Base-by-base conservation (phyloP, 2,329 filamentous ascomycete species). In the Arthroderma sp. region DNA sequence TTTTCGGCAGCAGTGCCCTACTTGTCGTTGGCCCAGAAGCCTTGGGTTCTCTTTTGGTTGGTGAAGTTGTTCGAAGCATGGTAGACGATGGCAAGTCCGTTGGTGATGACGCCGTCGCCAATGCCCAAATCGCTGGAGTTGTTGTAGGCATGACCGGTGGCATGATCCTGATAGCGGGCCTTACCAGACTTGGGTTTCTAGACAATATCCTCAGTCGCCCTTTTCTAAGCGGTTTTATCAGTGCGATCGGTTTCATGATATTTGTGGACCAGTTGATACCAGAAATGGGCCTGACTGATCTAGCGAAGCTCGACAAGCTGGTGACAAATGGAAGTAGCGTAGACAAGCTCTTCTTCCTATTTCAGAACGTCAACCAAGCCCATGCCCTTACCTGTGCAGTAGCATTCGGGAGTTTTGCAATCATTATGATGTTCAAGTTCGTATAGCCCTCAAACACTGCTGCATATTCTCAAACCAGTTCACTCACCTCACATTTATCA, bases 1-100 rank as follows among this genome's bases (percentile, higher is more conserved):
- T 96, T 7, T 73, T 98, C 3, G 91, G 91, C 11, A 94, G 85
- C 48, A 93, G 85, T 52, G 86, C 91, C 1, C 83, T 88, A 56
- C 87, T 98, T 81, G 77, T 96, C 3, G 85, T 96, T 4, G 91
- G 91, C 0, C 91, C 91, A 0, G 91, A 98, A 67, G 91, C 91
- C 1, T 86, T 91, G 3, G 91, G 89, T 0, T 94, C 87, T 11
- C 73, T 98, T 6, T 74, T 98, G 1, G 83, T 94, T 1, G 91
- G 91, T 42, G 84, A 83, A 30, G 85, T 94, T 29, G 78, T 96
- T 44, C 81, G 86, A 57, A 71, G 77, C 37, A 87, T 78, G 57
- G 82, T 91, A 49, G 81, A 83, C 44, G 71, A 69, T 3, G 83
- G 85, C 3, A 67, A 74, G 3, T 76, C 78, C 4, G 67, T 69